phyloP scores from a whole-genome alignment of 306 rosid genomes.

The Mimosa bimucronata region DNA sequence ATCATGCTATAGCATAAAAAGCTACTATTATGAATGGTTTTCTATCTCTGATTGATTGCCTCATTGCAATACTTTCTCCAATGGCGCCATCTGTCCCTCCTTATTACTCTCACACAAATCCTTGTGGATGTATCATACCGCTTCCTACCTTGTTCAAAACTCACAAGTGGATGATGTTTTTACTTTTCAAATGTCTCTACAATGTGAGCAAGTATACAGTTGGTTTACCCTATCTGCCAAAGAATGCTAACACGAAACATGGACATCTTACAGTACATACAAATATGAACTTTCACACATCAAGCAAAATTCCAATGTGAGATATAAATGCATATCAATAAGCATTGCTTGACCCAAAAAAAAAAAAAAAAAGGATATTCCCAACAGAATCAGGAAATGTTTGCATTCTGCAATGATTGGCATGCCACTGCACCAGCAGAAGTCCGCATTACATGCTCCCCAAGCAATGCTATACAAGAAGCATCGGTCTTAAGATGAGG shows the following conservation, averaged over 20 bases:
- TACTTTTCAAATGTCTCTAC: neutral
- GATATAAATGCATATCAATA: neutral
- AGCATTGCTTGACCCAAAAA: constrained; percentile 13
- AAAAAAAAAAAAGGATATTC: neutral
- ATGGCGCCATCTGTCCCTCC: neutral
- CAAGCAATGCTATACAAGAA: constrained; percentile 65
- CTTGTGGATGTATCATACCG: neutral
- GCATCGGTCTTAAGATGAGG: constrained; percentile 74
- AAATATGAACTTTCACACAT: constrained; percentile 13
- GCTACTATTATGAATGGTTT: neutral
- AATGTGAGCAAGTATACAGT: neutral
- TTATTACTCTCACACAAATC: neutral
- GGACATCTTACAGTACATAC: neutral
- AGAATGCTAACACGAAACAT: constrained; percentile 4
- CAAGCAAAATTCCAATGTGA: constrained; percentile 14
- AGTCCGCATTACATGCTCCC: constrained; percentile 63
- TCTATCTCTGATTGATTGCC: neutral
- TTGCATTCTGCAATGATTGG: constrained; percentile 59
- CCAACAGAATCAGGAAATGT: constrained; percentile 47
- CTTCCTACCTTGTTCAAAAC: neutral
- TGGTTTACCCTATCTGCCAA: constrained; percentile 8
- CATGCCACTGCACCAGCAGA: constrained; percentile 63
- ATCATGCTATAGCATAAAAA: neutral
- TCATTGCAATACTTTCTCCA: neutral
- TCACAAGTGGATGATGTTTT: neutral